phyloP scores from a whole-genome alignment of 1,139 yeast genomes.

The Zhuliangozyma parablackwelliae region DNA sequence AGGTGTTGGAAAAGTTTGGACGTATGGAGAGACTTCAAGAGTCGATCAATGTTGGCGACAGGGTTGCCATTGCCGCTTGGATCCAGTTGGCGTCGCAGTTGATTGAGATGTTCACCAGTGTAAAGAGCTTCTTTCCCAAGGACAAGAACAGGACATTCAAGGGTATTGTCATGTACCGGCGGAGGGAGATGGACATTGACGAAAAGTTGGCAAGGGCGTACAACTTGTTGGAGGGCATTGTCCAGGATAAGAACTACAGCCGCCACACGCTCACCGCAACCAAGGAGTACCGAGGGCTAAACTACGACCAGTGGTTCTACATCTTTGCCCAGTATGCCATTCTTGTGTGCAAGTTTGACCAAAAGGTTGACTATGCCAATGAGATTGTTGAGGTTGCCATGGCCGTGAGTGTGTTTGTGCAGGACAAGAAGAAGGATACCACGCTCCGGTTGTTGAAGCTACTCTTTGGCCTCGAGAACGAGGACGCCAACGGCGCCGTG shows the following conservation, averaged over 20 bases:
- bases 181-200: conserved; percentile 60
- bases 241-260: conserved; percentile 30
- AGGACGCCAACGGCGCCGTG: conserved; percentile 45
- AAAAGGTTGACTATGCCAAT: conserved; percentile 59
- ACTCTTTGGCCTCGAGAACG: conserved; percentile 56
- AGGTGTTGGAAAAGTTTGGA: conserved; percentile 62
- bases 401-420: conserved; percentile 71
- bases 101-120: conserved; percentile 75
- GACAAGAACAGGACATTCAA: conserved; percentile 67
- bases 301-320: conserved; percentile 79
- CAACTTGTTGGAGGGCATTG: conserved; percentile 61
- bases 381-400: conserved; percentile 70
- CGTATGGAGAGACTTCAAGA: conserved; percentile 57
- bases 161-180: conserved; percentile 61
- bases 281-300: conserved; percentile 66
- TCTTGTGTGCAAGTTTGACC: conserved; percentile 57
- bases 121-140: conserved; percentile 71
- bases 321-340: conserved; percentile 77
- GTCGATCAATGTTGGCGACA: conserved; percentile 50
- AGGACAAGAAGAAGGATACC: conserved; percentile 51
- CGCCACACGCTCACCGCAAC: conserved; percentile 41
- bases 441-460: conserved; percentile 62
- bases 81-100: conserved; percentile 77
- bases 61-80: conserved; percentile 73
- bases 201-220: conserved; percentile 68